Base-by-base conservation (phyloP, 2,329 filamentous ascomycete genomes). In the Aspergillus pseudoglaucus region DNA sequence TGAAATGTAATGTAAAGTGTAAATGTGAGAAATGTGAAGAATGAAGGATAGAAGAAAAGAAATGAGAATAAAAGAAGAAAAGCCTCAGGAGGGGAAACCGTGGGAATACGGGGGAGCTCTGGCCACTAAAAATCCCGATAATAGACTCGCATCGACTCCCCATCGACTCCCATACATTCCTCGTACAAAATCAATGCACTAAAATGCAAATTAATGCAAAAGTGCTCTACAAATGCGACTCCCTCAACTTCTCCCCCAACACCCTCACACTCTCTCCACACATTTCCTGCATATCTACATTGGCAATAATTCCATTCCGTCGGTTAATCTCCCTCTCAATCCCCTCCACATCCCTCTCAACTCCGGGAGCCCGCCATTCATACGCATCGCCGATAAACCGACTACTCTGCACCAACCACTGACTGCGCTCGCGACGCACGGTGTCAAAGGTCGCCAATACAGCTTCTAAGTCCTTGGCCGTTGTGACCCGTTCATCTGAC, bases 391-490 rank as follows among this genome's bases (percentile, higher is more conserved):
- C 47, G 17, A 51, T 46, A 10, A 32, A 23, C 3, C 52, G 44
- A 9, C 44, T 48, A 23, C 35, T 46, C 9, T 46, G 18, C 18
- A 50, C 45, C 17, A 50, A 25, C 52, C 52, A 54, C 45, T 50
- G 52, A 14, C 39, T 18, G 7, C 52, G 47, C n/a, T 50, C 44
- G 8, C 39, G 41, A 4, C 52, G 43, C 7, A 42, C 25, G 6
- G 10, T 14, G 44, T 63, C 59, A 48, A 60, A 67, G 1, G 62
- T 57, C 3, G 52, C 56, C 32, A 67, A 56, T 7, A 53, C 64
- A 3, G 61, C 58, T 25, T 58, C 53, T 6, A 68, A 49, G 46
- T 68, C 54, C 10, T 37, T 17, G 17, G 50, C 48, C 1, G 47
- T 39, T 12, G 47, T 47, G 6, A 64, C 59, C 3, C 52, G 53